Evolutionary conservation across 129 eudicot species (phyloP).

Genomic region (Kitagawia praeruptora): DNA sequence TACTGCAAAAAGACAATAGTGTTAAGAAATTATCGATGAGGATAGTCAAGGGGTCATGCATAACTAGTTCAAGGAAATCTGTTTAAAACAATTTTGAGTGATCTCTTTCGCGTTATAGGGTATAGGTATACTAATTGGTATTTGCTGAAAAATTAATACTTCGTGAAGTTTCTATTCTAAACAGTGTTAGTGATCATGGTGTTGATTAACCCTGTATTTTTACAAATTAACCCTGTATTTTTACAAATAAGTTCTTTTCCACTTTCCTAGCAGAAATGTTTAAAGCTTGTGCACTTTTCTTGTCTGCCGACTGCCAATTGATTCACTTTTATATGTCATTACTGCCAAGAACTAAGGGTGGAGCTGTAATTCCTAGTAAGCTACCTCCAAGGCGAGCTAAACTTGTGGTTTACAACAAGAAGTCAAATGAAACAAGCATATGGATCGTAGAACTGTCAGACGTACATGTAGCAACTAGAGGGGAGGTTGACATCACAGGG

Average conservation of each 20-base stretch:
- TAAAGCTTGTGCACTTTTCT: neutral
- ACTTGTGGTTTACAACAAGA: too few species aligned
- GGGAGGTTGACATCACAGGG: slow-evolving; percentile 96
- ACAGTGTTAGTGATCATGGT: neutral
- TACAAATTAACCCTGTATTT: too few species aligned
- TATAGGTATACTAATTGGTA: too few species aligned
- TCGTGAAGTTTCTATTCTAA: neutral
- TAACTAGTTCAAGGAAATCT: neutral
- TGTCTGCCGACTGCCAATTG: neutral
- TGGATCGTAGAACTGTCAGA: slow-evolving; percentile 85
- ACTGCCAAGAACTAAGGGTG: too few species aligned
- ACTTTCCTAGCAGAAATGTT: neutral
- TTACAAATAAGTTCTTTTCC: neutral
- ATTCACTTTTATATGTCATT: neutral
- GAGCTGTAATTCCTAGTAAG: too few species aligned
- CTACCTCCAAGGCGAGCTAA: too few species aligned
- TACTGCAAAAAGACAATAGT: neutral
- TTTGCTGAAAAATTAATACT: neutral
- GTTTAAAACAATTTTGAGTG: neutral
- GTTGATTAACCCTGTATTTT: neutral
- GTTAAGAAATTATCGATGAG: neutral
- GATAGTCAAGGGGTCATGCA: neutral
- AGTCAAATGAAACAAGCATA: too few species aligned
- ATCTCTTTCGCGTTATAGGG: neutral
- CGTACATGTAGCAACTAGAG: slow-evolving; percentile 91